Evolutionary conservation across 73 alveolate genomes (phyloP), one percentile per base, ranked within the genome.

Genomic region (Paramecium biaurelia): DNA sequence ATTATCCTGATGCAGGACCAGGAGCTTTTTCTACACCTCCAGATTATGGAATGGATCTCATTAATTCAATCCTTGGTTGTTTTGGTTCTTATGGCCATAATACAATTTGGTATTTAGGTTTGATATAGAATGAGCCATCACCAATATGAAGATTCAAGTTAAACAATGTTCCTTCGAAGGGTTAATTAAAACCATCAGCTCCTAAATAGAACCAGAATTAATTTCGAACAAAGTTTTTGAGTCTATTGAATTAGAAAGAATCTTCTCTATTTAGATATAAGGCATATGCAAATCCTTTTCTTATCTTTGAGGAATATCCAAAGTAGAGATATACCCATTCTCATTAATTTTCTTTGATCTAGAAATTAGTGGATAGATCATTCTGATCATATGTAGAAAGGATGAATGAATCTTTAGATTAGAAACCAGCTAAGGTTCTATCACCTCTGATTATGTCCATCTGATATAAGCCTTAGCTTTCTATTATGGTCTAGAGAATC

Each of bases 381-480:
- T 79, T 79, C 43, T 79, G 20, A 45, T 79, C 90, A 79, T 79
- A 79, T 10, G 90, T 79, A 2, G 90, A 38, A 4, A 43, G 23
- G 20, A 79, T 79, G 90, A 30, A 79, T 20, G 45, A 30, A 10
- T 41, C 74, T 24, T 47, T 79, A 11, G 90, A 30, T 79, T 23
- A 79, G 56, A 79, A 79, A 15, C 90, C 90, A 11, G 90, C 90
- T 79, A 79, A 79, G 28, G 90, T 79, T 79, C 90, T 79, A 45
- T 79, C 90, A 23, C 90, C 90, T 72, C 86, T 15, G 59, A 35
- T 2, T 72, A 63, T n/a, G 59, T 72, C 86, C 86, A 72, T 38
- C 45, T 72, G 28, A 79, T 79, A 24, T 79, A 79, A 41, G 76
- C 90, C 26, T 79, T 30, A 23, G 76, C 90, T 79, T 43, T 43